Evolutionary conservation across 306 rosid species (phyloP), one percentile per base, ranked within the genome.

Genomic region (Echinosophora koreensis): DNA sequence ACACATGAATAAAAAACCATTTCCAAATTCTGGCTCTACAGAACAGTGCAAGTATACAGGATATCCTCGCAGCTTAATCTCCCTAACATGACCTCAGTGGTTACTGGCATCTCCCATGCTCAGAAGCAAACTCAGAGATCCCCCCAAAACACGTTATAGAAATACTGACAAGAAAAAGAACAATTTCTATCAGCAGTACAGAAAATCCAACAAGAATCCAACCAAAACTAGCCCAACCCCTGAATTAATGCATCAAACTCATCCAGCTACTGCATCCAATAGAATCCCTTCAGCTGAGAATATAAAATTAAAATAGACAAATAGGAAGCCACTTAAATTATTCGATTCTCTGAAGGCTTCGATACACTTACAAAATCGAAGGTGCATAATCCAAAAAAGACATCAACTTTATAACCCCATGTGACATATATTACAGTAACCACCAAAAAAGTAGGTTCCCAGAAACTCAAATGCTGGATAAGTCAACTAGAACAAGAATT

Each of bases 221-320:
- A 58, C 58, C 50, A 64, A 62, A 68, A 68, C 42, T 46, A 22
- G 72, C 59, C 69, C 22, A 59, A 30, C 58, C 34, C 12, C 39
- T 54, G 2, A 11, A 56, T 41, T 27, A 35, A 54, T 38, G 54
- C 61, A 54, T 10, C 7, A 52, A 61, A 17, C 16, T 41, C 55
- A 38, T 72, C 30, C n/a, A 11, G n/a, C 58, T 52, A 22, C 6
- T 72, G 22, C 8, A 39, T 22, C 66, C 6, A 56, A 17, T 3
- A 52, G 38, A 71, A 17, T 38, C 32, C 15, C 55, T 49, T n/a
- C 76, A 64, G 15, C 8, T 2, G 52, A 17, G 37, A 4, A 15
- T n/a, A 30, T 51, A 35, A 35, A 17, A 37, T 35, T 10, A 18
- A 37, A 17, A 70, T 2, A 10, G 18, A 15, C 6, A 11, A 8